Evolutionary conservation across 352 stramenopile species (phyloP).

Genomic region (Phytophthora megakarya): DNA sequence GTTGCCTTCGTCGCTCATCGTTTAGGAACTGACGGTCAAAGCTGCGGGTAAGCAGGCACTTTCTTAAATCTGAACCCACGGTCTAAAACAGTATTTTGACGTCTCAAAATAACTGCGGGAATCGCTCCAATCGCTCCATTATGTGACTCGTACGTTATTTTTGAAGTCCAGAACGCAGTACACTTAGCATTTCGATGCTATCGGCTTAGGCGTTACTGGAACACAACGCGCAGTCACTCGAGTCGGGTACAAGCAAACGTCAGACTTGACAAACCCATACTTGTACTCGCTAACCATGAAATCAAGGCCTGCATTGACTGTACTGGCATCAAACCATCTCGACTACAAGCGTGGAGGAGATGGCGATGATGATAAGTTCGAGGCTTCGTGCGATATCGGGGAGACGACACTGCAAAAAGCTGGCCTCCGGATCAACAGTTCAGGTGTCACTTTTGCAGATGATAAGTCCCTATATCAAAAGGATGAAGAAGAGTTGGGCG

Average conservation of each 20-base stretch:
- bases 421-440: conserved; percentile 65
- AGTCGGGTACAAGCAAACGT: too few relatives aligned
- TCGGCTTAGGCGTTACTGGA: background rate
- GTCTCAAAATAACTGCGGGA: too few relatives aligned
- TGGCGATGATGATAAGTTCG: conserved; percentile 49
- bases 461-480: too few relatives aligned
- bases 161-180: conserved; percentile 26
- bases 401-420: conserved; percentile 77
- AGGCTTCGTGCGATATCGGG: conserved; percentile 74
- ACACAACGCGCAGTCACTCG: too few relatives aligned
- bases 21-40: too few relatives aligned
- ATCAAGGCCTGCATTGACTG: conserved; percentile 21
- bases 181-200: conserved; percentile 17
- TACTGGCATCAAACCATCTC: conserved; percentile 22
- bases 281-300: conserved; percentile 18
- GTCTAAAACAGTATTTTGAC: too few relatives aligned
- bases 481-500: conserved; percentile 25
- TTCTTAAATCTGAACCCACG: too few relatives aligned
- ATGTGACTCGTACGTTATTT: conserved; percentile 17
- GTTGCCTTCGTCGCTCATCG: too few relatives aligned
- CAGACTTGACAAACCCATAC: background rate
- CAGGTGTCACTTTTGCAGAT: conserved; percentile 57
- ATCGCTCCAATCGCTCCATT: too few relatives aligned
- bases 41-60: too few relatives aligned
- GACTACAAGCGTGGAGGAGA: conserved; percentile 30